A percentile compares a stretch with the other conserved stretches of the same genome.
These are phyloP conservation scores for Fragilaria crotonensis DNA, from an alignment of 108 stramenopile genomes.

Conservation along the genomic window DNA sequence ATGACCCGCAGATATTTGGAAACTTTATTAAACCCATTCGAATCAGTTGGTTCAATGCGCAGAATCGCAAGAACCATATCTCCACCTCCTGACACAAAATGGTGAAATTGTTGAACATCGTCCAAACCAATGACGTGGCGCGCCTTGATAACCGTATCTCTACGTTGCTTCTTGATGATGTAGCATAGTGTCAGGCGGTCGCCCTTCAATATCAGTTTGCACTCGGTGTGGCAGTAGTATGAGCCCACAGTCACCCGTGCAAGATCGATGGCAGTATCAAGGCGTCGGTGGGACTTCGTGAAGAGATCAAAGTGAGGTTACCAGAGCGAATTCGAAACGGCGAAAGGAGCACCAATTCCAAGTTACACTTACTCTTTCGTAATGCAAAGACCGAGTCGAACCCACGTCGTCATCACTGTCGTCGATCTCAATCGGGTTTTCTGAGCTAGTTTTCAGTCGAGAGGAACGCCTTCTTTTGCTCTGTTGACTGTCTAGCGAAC, in stretches of 20 bases:
- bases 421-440: background rate
- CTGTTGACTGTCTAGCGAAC: too few relatives aligned
- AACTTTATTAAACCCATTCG: background rate
- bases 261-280: background rate
- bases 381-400: too few relatives aligned
- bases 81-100: background rate
- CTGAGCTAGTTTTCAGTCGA: too few relatives aligned
- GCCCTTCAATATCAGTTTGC: background rate
- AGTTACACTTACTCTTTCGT: too few relatives aligned
- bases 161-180: background rate
- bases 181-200: background rate
- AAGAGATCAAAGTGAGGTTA: too few relatives aligned
- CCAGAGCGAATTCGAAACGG: too few relatives aligned
- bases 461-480: too few relatives aligned
- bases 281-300: too few relatives aligned
- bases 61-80: background rate
- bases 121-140: background rate
- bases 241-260: background rate
- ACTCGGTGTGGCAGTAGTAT: background rate
- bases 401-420: background rate
- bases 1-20: background rate
- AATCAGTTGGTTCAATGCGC: background rate
- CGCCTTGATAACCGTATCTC: background rate
- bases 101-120: background rate
- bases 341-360: too few relatives aligned